Base-by-base conservation (phyloP, 2,329 filamentous ascomycete species). In the Exserohilum rostratum region DNA sequence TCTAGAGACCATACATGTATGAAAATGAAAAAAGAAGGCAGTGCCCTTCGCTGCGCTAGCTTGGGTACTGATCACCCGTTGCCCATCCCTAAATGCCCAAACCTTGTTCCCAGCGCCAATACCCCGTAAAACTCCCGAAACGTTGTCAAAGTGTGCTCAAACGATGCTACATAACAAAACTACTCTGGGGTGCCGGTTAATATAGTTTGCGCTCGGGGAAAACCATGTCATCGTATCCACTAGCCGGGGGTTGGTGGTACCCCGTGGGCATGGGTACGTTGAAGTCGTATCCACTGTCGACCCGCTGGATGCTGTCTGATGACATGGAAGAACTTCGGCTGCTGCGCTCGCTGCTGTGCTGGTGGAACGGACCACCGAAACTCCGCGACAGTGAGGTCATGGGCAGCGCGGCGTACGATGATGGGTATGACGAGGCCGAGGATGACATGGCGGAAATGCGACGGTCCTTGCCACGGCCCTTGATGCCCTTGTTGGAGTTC, bases 401-500 rank as follows among this genome's bases (percentile, higher is more conserved):
- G 6, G 67, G 62, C 27, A 65, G 37, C 5, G 54, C 40, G 1
- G 61, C 46, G 60, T 69, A 74, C 3, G 65, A 66, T 9, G 69
- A 68, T 1, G 65, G 56, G 50, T 65, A 66, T 3, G 68, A 62
- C 9, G 64, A 59, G 15, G 60, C 63, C 5, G 71, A 68, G 1
- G 67, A 62, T 2, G 70, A 61, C 25, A 69, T 55, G 10, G 74
- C 69, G 38, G 75, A 76, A 62, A 92, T 88, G 53, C 86, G 87
- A 52, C 91, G 83, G 65, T 93, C 90, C 72, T 93, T 95, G 38
- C 95, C 95, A 40, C 95, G 87, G 10, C 95, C 95, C 77, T 97
- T 98, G 80, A 98, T 97, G 1, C 95, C 95, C 76, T 96, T 96
- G 83, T 98, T 98, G 78, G 90, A 93, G 78, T 98, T 96, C 80